Evolutionary conservation across 768 basidiomycete genomes (phyloP).

Genomic region (Leccinum boreale): DNA sequence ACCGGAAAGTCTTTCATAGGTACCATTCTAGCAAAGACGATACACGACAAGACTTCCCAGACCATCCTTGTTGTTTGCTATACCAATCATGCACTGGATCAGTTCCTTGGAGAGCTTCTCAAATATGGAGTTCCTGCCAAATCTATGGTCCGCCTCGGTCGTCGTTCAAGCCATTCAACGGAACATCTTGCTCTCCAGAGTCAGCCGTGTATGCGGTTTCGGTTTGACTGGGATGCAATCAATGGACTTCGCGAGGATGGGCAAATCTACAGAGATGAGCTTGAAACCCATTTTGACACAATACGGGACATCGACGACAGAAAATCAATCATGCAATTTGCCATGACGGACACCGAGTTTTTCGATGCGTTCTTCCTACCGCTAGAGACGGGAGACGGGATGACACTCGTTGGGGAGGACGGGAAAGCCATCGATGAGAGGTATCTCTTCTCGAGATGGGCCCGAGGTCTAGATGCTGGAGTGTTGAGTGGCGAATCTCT

Average conservation of each 20-base stretch:
- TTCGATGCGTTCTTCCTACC: conserved; percentile 46
- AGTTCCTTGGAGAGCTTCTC: conserved; percentile 60
- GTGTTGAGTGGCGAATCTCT: conserved; percentile 31
- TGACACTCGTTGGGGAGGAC: conserved; percentile 40
- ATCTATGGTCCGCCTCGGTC: conserved; percentile 54
- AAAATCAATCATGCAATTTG: conserved; percentile 40
- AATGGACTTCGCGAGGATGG: conserved; percentile 29
- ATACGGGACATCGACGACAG: conserved; percentile 24
- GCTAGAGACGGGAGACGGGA: conserved; percentile 35
- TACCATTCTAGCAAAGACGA: conserved; percentile 54
- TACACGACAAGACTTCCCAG: conserved; percentile 44
- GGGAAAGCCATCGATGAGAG: conserved; percentile 35
- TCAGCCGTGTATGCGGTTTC: background rate
- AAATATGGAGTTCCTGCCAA: conserved; percentile 49
- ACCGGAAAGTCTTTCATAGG: conserved; percentile 76
- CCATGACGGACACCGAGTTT: conserved; percentile 43
- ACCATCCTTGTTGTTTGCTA: conserved; percentile 66
- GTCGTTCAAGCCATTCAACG: conserved; percentile 48
- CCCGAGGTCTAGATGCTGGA: conserved; percentile 41
- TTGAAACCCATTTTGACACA: background rate
- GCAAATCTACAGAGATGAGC: conserved; percentile 32
- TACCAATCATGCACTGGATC: conserved; percentile 72
- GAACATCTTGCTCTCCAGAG: conserved; percentile 42
- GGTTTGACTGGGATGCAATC: conserved; percentile 7
- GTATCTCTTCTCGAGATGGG: conserved; percentile 52